Conservation (phyloP, 257 asterid species). For the Agastache rugosa region DNA sequence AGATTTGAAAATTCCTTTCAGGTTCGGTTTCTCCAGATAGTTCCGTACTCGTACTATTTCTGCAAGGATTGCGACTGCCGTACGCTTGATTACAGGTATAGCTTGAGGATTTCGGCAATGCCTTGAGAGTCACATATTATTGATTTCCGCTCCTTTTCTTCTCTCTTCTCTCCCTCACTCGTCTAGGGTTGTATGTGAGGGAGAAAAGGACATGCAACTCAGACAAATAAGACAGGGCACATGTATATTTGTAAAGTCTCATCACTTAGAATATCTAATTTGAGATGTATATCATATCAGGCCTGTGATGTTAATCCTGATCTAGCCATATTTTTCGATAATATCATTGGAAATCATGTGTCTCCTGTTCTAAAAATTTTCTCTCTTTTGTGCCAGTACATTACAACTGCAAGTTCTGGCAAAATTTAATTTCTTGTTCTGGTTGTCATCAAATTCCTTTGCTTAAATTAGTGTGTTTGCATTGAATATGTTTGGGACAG, state of each 20-base stretch:
- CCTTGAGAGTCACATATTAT: slow-evolving; percentile 21
- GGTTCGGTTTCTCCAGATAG: slow-evolving; percentile 90
- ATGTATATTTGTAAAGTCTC: not conserved
- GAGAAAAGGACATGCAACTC: not conserved
- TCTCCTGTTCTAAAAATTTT: not conserved
- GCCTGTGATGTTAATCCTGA: not conserved
- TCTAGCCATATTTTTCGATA: not conserved
- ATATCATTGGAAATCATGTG: not conserved
- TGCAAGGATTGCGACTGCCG: slow-evolving; percentile 98
- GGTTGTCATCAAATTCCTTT: not conserved
- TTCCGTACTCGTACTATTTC: slow-evolving; percentile 86
- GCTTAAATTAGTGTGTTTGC: not conserved
- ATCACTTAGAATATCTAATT: slow-evolving; percentile 19
- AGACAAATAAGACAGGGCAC: not conserved
- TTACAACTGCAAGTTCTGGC: slow-evolving; percentile 1
- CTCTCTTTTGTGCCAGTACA: slow-evolving; percentile 16
- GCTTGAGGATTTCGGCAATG: slow-evolving; percentile 28
- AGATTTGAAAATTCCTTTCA: slow-evolving; percentile 44
- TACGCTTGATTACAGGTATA: slow-evolving; percentile 80
- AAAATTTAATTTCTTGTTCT: not conserved
- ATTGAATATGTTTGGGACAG: slow-evolving; percentile 4
- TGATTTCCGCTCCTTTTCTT: slow-evolving; percentile 1
- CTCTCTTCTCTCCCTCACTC: slow-evolving; percentile 10
- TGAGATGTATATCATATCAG: slow-evolving; percentile 1
- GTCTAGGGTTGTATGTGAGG: not conserved